phyloP scores from a whole-genome alignment of 352 stramenopile genomes.

The Globisporangium cederbergense region DNA sequence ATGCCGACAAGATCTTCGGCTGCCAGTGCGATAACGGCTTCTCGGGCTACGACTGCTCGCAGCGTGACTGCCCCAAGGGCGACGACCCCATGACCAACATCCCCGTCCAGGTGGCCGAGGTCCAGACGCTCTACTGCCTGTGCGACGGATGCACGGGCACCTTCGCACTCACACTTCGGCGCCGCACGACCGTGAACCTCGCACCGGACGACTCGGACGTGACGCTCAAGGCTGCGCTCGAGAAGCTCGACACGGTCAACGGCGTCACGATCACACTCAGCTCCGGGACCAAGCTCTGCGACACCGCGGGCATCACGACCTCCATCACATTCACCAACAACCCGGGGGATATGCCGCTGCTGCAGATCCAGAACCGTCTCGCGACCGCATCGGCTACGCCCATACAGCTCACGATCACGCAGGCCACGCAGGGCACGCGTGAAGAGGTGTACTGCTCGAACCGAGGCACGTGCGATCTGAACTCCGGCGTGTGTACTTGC shows the following conservation, averaged over 20 bases:
- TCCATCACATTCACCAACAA: conserved; percentile 76
- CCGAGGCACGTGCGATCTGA: conserved; percentile 55
- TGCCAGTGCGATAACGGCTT: conserved; percentile 75
- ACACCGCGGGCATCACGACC: conserved; percentile 30
- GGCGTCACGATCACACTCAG: conserved; percentile 35
- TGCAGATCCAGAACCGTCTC: conserved; percentile 50
- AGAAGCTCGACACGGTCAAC: conserved; percentile 54
- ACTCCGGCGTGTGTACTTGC: conserved; percentile 72
- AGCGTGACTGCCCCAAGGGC: conserved; percentile 48
- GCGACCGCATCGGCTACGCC: conserved; percentile 17
- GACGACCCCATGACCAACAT: conserved; percentile 57
- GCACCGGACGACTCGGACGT: conserved; percentile 27
- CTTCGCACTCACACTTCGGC: conserved; percentile 65
- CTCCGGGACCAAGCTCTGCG: conserved; percentile 29
- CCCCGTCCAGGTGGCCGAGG: conserved; percentile 25
- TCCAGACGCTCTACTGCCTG: conserved; percentile 49
- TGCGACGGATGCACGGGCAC: conserved; percentile 50
- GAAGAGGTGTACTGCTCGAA: conserved; percentile 85
- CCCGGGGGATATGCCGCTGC: conserved; percentile 42
- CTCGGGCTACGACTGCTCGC: conserved; percentile 59
- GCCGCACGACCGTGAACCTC: conserved; percentile 57
- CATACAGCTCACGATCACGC: conserved; percentile 15
- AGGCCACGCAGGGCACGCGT: conserved; percentile 33
- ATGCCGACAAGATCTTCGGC: conserved; percentile 75
- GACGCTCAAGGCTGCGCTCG: conserved; percentile 44